Conservation (phyloP, 1,284 basidiomycete species). For the Ceratobasidium sp. region DNA sequence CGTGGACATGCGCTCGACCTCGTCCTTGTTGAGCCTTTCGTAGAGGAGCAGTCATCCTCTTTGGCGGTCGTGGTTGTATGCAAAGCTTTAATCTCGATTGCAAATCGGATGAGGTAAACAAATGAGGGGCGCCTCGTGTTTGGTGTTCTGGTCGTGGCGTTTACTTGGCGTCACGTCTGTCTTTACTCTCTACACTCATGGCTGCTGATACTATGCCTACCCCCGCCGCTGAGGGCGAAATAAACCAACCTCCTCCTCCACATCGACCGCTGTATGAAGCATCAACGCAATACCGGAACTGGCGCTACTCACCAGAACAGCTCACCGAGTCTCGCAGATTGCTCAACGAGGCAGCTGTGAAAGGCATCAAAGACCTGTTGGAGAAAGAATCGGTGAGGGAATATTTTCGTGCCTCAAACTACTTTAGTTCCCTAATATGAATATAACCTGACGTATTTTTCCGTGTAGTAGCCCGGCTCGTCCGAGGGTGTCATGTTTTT, state of each 20-base stretch:
- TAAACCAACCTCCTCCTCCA: not conserved
- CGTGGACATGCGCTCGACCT: constrained; percentile 55
- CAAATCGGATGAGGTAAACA: not conserved
- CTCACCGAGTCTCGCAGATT: constrained; percentile 68
- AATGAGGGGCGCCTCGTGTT: not conserved
- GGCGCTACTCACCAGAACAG: constrained; percentile 81
- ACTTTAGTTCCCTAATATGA: constrained; percentile 37
- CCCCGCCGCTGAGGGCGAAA: not conserved
- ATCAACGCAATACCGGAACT: constrained; percentile 87
- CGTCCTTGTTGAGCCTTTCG: constrained; percentile 44
- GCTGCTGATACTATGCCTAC: not conserved
- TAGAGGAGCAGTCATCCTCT: not conserved
- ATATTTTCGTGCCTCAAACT: constrained; percentile 34
- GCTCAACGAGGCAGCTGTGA: constrained; percentile 79
- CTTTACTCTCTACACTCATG: not conserved
- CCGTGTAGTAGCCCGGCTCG: constrained; percentile 66
- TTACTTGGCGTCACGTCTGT: not conserved
- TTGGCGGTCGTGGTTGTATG: constrained; percentile 33
- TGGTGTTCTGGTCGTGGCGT: not conserved
- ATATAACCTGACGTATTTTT: constrained; percentile 44
- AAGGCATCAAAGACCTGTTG: constrained; percentile 76
- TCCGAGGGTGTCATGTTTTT: constrained; percentile 77
- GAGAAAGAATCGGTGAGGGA: constrained; percentile 78
- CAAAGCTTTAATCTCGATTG: too few relatives aligned
- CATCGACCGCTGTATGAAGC: constrained; percentile 69